Conservation (phyloP, 2,329 filamentous ascomycete genomes). For the Septoria linicola region DNA sequence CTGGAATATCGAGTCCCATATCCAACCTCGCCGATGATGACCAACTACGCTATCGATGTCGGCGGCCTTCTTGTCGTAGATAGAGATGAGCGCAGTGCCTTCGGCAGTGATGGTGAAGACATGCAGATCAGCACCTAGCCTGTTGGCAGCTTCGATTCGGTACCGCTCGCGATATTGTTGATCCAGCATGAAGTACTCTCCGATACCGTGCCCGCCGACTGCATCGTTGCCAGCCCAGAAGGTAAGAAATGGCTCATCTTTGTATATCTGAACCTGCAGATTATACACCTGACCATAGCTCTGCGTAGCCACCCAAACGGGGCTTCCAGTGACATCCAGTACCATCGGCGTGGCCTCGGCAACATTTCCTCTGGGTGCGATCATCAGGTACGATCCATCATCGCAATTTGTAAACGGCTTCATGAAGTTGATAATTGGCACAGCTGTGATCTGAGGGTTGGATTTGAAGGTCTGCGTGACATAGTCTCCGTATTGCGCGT, state of each 20-base stretch:
- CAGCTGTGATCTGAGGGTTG: conserved; percentile 32
- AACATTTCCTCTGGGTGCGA: conserved; percentile 29
- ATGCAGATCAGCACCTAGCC: conserved; percentile 43
- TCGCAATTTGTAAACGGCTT: conserved; percentile 35
- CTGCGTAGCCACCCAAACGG: conserved; percentile 26
- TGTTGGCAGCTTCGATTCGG: conserved; percentile 41
- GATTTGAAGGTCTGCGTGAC: conserved; percentile 40
- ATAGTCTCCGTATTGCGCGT: conserved; percentile 39
- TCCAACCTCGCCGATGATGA: conserved; percentile 36
- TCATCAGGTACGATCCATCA: conserved; percentile 34
- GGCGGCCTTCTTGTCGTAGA: conserved; percentile 35
- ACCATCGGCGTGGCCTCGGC: conserved; percentile 23
- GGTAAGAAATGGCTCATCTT: conserved; percentile 47
- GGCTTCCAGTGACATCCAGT: conserved; percentile 20
- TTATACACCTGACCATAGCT: conserved; percentile 45
- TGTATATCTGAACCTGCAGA: conserved; percentile 47
- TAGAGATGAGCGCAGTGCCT: conserved; percentile 45
- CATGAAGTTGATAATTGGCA: conserved; percentile 37
- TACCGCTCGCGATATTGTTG: conserved; percentile 36
- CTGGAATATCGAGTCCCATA: conserved; percentile 38
- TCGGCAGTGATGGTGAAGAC: conserved; percentile 43
- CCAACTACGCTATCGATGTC: conserved; percentile 23
- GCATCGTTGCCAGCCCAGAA: conserved; percentile 53
- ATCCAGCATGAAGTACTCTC: conserved; percentile 47
- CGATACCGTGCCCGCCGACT: conserved; percentile 50